Base-by-base conservation (phyloP, 2,329 filamentous ascomycete genomes). In the Penicillium sp. region DNA sequence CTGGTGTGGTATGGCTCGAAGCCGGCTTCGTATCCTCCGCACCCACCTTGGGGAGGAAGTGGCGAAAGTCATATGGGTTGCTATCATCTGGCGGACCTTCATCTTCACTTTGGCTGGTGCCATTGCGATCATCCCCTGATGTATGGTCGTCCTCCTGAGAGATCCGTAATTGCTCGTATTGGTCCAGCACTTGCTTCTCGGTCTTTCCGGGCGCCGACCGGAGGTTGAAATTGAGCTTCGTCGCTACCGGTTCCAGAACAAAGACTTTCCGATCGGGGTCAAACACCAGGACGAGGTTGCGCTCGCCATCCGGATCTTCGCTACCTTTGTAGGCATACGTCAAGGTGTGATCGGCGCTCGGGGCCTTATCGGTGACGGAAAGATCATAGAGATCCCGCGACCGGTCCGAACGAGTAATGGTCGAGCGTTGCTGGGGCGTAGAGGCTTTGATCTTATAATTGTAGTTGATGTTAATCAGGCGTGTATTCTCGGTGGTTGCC, bases 191-290 rank as follows among this genome's bases (percentile, higher is more conserved):
- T 53, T 74, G 77, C 18, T 76, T 75, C 36, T 85, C 77, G 37
- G 72, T 68, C 53, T 82, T 81, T 48, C 73, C 76, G 2, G 83
- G 85, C 10, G 79, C 79, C 38, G 75, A 78, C 35, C 77, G 79
- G 37, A 95, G 67, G 62, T 95, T 95, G 82, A 95, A 89, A 55
- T 86, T 82, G 65, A 94, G 84, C 26, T 81, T 80, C n/a, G 81
- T 83, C 57, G 86, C 79, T 37, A 95, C 71, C 35, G 79, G 80
- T 67, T 95, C 87, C 37, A 95, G 74, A 17, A 92, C 79, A 50
- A 92, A 92, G 39, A 76, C 82, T 55, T 90, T 79, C 35, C 78
- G 79, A 12, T 73, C 69, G 6, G 82, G 73, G 61, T 94, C 85
- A 57, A 90, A 92, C 41, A 90, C 76, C 35, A 94, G 74, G 7